Evolutionary conservation across 2,329 filamentous ascomycete species (phyloP).

Genomic region (Xylaria sp.): DNA sequence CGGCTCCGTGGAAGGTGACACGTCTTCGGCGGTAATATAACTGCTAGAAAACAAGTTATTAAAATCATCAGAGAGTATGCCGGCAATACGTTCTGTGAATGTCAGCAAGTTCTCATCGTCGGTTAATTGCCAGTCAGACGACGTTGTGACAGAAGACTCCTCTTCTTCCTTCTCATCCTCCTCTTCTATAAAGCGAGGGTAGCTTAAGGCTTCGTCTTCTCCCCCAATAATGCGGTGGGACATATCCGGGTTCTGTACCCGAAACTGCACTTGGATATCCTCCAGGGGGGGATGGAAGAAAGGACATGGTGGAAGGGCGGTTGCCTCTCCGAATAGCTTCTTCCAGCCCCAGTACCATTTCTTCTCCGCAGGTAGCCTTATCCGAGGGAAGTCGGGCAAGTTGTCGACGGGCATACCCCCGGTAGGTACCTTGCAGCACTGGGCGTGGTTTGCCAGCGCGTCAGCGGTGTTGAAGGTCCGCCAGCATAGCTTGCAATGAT

Average conservation of each 20-base stretch:
- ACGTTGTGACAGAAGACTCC: background rate
- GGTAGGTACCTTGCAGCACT: constrained; percentile 4
- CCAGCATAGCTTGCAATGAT: constrained; percentile 26
- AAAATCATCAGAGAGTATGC: background rate
- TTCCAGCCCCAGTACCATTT: constrained; percentile 34
- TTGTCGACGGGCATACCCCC: constrained; percentile 24
- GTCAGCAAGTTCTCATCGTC: background rate
- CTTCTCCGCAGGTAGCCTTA: background rate
- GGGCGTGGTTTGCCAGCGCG: constrained; percentile 7
- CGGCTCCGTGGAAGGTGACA: background rate
- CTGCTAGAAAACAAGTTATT: background rate
- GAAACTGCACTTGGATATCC: constrained; percentile 3
- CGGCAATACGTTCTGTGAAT: background rate
- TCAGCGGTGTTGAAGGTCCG: constrained; percentile 19
- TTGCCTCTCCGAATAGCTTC: constrained; percentile 26
- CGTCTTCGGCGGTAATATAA: background rate
- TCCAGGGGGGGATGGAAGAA: constrained; percentile 24
- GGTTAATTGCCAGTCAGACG: background rate
- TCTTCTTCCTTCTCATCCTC: background rate
- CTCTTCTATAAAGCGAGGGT: background rate
- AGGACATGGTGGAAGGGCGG: constrained; percentile 18
- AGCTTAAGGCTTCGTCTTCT: background rate
- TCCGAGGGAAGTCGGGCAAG: constrained; percentile 20
- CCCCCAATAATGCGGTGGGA: background rate
- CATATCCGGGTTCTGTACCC: background rate